Evolutionary conservation across 2,329 filamentous ascomycete species (phyloP).

Genomic region (Monilinia vaccinii-corymbosi): DNA sequence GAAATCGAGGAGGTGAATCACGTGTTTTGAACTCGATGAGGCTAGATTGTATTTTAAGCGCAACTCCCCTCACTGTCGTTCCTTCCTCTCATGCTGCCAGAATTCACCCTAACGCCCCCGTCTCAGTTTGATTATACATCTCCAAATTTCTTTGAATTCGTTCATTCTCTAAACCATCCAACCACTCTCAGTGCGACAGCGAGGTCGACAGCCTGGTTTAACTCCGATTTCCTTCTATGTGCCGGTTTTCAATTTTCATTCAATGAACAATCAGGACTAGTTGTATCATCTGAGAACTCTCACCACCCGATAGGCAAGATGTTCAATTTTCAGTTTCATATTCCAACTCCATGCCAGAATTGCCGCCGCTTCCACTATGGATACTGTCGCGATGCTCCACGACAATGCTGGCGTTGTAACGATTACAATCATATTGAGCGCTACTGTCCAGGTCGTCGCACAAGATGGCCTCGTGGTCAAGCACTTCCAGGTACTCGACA

Average conservation of each 20-base stretch:
- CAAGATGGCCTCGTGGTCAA: slow-evolving; percentile 9
- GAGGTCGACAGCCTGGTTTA: background rate
- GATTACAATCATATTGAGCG: slow-evolving; percentile 19
- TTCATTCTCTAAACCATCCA: background rate
- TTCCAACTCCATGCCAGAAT: slow-evolving; percentile 17
- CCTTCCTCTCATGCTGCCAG: background rate
- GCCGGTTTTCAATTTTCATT: too few relatives aligned
- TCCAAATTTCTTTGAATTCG: background rate
- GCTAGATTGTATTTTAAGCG: background rate
- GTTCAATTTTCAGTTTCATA: slow-evolving; percentile 12
- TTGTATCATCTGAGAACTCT: too few relatives aligned
- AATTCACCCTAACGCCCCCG: background rate
- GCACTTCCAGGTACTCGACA: slow-evolving; percentile 17
- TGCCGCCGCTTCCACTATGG: slow-evolving; percentile 21
- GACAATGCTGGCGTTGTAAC: slow-evolving; percentile 17
- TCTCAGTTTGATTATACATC: background rate
- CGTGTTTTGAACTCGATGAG: background rate
- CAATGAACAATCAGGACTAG: background rate
- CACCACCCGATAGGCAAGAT: background rate
- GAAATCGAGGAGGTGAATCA: background rate
- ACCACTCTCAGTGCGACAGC: too few relatives aligned
- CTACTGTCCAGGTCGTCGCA: slow-evolving; percentile 17
- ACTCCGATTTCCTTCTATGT: background rate
- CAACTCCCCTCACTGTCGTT: background rate
- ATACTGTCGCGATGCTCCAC: slow-evolving; percentile 11